phyloP scores from a whole-genome alignment of 495 filamentous ascomycete genomes.

The Pyrenopolyporus hunteri region DNA sequence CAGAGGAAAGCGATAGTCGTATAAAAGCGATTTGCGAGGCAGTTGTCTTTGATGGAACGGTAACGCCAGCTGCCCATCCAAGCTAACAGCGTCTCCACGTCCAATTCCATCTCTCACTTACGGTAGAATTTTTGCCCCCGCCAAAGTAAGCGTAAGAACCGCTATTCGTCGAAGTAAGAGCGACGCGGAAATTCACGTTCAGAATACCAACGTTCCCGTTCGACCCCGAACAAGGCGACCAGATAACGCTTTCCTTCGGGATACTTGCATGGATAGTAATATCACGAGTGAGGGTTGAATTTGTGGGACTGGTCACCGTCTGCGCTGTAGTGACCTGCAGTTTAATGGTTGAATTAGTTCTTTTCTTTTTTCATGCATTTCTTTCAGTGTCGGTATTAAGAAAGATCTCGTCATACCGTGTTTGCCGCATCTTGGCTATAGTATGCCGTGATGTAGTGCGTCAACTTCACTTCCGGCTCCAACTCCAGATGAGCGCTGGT shows the following conservation, averaged over 20 bases:
- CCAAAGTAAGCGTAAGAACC: slow-evolving; percentile 15
- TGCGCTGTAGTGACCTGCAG: slow-evolving; percentile 3
- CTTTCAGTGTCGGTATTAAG: not conserved
- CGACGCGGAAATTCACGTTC: slow-evolving; percentile 48
- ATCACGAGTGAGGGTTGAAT: slow-evolving; percentile 3
- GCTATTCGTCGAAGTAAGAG: slow-evolving; percentile 28
- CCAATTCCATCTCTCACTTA: slow-evolving; percentile 24
- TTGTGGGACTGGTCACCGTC: slow-evolving; percentile 1
- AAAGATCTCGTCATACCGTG: slow-evolving; percentile 22
- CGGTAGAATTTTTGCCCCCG: slow-evolving; percentile 15
- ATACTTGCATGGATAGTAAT: slow-evolving; percentile 13
- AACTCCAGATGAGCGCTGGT: slow-evolving; percentile 45
- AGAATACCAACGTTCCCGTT: slow-evolving; percentile 41
- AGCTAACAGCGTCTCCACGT: slow-evolving; percentile 16
- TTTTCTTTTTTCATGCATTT: too few species aligned
- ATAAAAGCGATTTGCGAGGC: too few species aligned
- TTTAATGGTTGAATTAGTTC: not conserved
- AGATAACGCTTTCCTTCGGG: slow-evolving; percentile 32
- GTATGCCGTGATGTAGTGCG: slow-evolving; percentile 44
- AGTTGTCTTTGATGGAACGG: too few species aligned
- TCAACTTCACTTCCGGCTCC: slow-evolving; percentile 42
- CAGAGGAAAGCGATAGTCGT: not conserved
- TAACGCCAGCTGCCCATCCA: too few species aligned
- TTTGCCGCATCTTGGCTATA: slow-evolving; percentile 40
- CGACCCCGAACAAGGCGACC: slow-evolving; percentile 41